phyloP scores from a whole-genome alignment of 805 yeast species.

The Pichia pseudocactophila region DNA sequence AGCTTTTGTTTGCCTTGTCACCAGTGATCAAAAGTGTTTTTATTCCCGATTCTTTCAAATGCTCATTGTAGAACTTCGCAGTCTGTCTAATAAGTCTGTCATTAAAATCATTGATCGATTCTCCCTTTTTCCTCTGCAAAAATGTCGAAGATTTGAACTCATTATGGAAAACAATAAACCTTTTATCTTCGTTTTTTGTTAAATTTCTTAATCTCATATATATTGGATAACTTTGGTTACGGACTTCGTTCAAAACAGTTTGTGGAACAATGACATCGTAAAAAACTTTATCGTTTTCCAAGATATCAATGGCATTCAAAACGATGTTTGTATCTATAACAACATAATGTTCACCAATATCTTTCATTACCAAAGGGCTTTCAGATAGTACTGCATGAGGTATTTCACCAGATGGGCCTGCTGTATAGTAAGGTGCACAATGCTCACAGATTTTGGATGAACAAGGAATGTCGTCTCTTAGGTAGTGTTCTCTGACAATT shows the following conservation, averaged over 20 bases:
- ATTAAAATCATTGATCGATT: conserved; percentile 79
- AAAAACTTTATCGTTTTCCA: conserved; percentile 70
- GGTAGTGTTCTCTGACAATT: conserved; percentile 87
- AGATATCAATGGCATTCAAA: conserved; percentile 77
- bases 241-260: conserved; percentile 87
- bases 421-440: conserved; percentile 48
- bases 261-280: conserved; percentile 93
- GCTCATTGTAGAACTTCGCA: conserved; percentile 63
- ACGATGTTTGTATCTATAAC: conserved; percentile 85
- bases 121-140: conserved; percentile 51
- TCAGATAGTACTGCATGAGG: conserved; percentile 59
- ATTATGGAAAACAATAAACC: conserved; percentile 88
- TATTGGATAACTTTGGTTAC: conserved; percentile 78
- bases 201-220: conserved; percentile 76
- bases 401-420: conserved; percentile 61
- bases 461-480: conserved; percentile 90
- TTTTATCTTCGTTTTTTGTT: conserved; percentile 65
- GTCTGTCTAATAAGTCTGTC: conserved; percentile 81
- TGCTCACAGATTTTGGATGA: conserved; percentile 57
- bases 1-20: conserved; percentile 56
- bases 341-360: conserved; percentile 67
- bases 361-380: conserved; percentile 39
- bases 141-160: conserved; percentile 74
- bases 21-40: conserved; percentile 60
- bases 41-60: conserved; percentile 40